Evolutionary conservation across 2,329 filamentous ascomycete species (phyloP), one percentile per base, ranked within the genome.

Genomic region (Nemania abortiva): DNA sequence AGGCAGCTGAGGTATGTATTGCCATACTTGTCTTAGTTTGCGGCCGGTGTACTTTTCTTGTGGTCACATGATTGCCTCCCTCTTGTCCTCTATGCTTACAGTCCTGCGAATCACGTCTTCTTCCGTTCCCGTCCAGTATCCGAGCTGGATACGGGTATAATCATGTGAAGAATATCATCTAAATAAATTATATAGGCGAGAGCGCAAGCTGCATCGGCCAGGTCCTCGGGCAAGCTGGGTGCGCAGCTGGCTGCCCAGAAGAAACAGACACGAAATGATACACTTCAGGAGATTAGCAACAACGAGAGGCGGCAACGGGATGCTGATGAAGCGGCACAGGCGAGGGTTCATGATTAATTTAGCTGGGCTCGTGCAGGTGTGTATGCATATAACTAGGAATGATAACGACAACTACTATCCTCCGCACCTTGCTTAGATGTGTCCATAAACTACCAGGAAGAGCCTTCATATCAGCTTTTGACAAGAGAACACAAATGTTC

Each of bases 1-100:
- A 89, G 72, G 95, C 94, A 61, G 95, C 95, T 69, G 92, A 97
- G 90, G 94, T 97, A 80, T 78, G 89, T 71, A 53, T 42, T 20
- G 29, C 47, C 27, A 42, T 53, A 53, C 27, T 13, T 13, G 50
- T 18, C 49, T 53, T 34, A 24, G n/a, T 20, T 42, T 34, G 42
- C 22, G n/a, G 11, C 22, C 34, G 1, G 27, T 7, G 10, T 31
- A 24, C 22, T 6, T 6, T 47, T 22, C 27, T 24, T 13, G 13
- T 29, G 6, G 20, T 37, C 2, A 20, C 37, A 2, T 15, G 11
- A 11, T 18, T 42, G 11, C 39, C 39, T 11, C 39, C 39, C 6
- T 42, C n/a, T 4, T 39, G 1, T 1, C 18, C 29, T 53, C 24
- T 7, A 10, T 54, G 3, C 42, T 18, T 22, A 22, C 20, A 2